Conservation (phyloP, 148 eudicot species). For the Vaccinium vitisidaea region DNA sequence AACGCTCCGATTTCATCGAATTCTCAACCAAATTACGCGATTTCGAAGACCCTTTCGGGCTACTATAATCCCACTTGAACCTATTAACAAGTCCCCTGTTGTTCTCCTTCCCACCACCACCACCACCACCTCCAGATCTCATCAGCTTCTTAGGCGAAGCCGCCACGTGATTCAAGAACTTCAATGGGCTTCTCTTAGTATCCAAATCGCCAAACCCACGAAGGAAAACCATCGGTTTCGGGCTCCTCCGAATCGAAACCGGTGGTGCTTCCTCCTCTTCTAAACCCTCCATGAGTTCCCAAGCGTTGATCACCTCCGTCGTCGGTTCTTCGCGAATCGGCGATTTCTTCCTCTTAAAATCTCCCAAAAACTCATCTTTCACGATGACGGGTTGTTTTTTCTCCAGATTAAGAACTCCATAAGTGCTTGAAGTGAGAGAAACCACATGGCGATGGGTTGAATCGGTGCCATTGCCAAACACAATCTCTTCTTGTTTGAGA, state of each 20-base stretch:
- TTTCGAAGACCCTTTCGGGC: constrained; percentile 47
- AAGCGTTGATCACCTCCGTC: constrained; percentile 67
- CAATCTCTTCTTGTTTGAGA: constrained; percentile 28
- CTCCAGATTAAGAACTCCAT: constrained; percentile 71
- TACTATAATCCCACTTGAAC: constrained; percentile 36
- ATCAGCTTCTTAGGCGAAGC: constrained; percentile 47
- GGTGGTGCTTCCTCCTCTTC: constrained; percentile 42
- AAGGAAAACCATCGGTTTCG: constrained; percentile 31
- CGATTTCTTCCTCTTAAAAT: constrained; percentile 28
- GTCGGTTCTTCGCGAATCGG: constrained; percentile 29
- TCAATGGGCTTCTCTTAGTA: constrained; percentile 41
- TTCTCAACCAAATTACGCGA: constrained; percentile 30
- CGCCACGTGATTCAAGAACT: constrained; percentile 46
- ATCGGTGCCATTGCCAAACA: constrained; percentile 27
- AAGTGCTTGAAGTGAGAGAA: constrained; percentile 82
- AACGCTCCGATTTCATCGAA: constrained; percentile 30
- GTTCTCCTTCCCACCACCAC: constrained; percentile 39
- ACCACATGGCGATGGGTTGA: constrained; percentile 50
- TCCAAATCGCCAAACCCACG: constrained; percentile 35
- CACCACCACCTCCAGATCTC: constrained; percentile 33
- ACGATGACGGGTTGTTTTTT: constrained; percentile 8
- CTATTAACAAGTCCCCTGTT: constrained; percentile 20
- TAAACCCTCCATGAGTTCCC: constrained; percentile 88
- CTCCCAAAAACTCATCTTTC: constrained; percentile 5
- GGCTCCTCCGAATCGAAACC: constrained; percentile 38